phyloP scores from a whole-genome alignment of 1,284 basidiomycete genomes.

The Ganoderma meredithae region DNA sequence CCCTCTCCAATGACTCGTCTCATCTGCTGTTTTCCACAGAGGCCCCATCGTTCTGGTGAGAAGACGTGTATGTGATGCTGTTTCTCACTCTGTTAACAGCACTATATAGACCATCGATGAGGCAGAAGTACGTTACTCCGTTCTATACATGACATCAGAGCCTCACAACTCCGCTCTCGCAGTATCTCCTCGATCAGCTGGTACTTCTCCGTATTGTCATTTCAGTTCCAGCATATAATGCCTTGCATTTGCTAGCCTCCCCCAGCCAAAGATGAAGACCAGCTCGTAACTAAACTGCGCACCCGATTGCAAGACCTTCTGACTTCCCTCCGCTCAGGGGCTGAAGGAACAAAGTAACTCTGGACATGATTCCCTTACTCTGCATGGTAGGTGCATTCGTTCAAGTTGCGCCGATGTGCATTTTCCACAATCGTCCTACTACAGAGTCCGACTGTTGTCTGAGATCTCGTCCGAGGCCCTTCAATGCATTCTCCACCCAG shows the following conservation, averaged over 20 bases:
- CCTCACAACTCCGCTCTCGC: not conserved
- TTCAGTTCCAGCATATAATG: not conserved
- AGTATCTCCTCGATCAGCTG: conserved; percentile 42
- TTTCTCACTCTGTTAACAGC: not conserved
- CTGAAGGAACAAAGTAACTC: conserved; percentile 32
- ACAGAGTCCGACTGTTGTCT: not conserved
- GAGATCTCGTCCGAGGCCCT: not conserved
- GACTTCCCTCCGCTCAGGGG: conserved; percentile 35
- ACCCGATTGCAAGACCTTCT: conserved; percentile 38
- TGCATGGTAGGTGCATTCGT: not conserved
- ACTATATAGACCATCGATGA: conserved; percentile 40
- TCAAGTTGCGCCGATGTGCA: not conserved
- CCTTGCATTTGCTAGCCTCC: conserved; percentile 33
- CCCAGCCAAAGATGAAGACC: conserved; percentile 38
- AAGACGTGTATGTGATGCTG: not conserved
- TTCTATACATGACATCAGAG: not conserved
- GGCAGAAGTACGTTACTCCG: conserved; percentile 34
- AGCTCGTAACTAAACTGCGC: conserved; percentile 37
- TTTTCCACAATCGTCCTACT: not conserved
- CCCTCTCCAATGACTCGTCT: not conserved
- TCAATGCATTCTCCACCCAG: not conserved
- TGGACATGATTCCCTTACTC: not conserved
- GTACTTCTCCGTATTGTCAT: conserved; percentile 22
- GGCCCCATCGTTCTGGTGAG: conserved; percentile 25
- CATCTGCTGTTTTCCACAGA: not conserved